Conservation (phyloP, 371 early-diverging fungal genomes). For the Rhizopus delemar region DNA sequence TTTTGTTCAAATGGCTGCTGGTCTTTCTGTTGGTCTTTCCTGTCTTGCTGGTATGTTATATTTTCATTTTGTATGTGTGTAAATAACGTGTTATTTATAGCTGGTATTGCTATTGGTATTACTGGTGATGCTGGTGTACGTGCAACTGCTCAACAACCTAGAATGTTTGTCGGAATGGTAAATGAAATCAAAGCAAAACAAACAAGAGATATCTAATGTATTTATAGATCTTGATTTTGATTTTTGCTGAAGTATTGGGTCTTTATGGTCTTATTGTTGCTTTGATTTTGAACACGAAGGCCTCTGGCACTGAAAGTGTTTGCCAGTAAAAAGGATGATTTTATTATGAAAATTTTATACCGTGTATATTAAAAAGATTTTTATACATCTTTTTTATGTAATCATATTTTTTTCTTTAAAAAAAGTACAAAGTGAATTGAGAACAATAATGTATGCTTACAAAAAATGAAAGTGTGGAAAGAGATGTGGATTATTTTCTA, state of each 20-base stretch:
- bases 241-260: constrained; percentile 98
- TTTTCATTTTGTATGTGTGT: neutral
- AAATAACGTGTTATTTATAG: constrained; percentile 27
- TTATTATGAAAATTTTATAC: no score
- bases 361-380: no score
- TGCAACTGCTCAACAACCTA: constrained; percentile 89
- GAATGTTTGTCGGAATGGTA: constrained; percentile 92
- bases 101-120: constrained; percentile 96
- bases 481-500: constrained; percentile 3
- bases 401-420: no score
- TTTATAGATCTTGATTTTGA: constrained; percentile 79
- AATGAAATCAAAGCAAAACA: neutral
- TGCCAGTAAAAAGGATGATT: constrained; percentile 28
- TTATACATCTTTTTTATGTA: no score
- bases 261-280: constrained; percentile 93
- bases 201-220: neutral
- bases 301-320: constrained; percentile 44
- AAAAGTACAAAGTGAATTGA: no score
- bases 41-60: constrained; percentile 69
- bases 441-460: no score
- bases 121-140: constrained; percentile 96
- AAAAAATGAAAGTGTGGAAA: neutral
- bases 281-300: constrained; percentile 93
- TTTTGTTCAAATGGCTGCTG: constrained; percentile 91
- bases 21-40: constrained; percentile 88